Conservation (phyloP, 345 rosid genomes). For the Linum lewisii region DNA sequence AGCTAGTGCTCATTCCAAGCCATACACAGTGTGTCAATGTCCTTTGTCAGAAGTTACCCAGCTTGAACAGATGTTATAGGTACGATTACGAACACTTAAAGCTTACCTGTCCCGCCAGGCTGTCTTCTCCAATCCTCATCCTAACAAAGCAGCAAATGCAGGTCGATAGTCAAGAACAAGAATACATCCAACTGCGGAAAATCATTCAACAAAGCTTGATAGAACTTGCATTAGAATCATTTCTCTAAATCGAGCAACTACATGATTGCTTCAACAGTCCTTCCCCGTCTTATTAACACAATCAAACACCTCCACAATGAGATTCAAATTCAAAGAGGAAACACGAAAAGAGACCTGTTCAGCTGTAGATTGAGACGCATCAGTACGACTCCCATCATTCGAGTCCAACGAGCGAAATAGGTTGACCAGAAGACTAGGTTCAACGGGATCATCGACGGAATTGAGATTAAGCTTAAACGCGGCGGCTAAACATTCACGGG, state of each 20-base stretch:
- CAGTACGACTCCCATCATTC: constrained; percentile 10
- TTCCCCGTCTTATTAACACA: background rate
- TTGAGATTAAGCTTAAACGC: constrained; percentile 40
- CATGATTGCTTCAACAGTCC: background rate
- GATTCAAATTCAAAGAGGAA: background rate
- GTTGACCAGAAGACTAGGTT: constrained; percentile 42
- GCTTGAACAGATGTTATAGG: background rate
- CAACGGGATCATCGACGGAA: constrained; percentile 16
- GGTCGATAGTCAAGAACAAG: background rate
- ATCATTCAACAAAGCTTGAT: too few relatives aligned
- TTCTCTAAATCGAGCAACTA: background rate
- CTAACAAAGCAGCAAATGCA: constrained; percentile 13
- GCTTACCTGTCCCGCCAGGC: constrained; percentile 24
- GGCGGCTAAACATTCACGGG: constrained; percentile 55
- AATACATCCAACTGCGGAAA: background rate
- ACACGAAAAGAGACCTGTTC: constrained; percentile 13
- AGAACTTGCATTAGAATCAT: background rate
- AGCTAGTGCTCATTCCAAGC: background rate
- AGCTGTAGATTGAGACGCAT: constrained; percentile 19
- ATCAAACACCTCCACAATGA: background rate
- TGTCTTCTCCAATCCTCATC: constrained; percentile 25
- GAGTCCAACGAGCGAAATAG: constrained; percentile 42
- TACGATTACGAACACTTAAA: background rate
- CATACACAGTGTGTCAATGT: background rate
- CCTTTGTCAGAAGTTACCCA: background rate